Evolutionary conservation across 306 rosid genomes (phyloP).

Genomic region (Inga oerstediana): DNA sequence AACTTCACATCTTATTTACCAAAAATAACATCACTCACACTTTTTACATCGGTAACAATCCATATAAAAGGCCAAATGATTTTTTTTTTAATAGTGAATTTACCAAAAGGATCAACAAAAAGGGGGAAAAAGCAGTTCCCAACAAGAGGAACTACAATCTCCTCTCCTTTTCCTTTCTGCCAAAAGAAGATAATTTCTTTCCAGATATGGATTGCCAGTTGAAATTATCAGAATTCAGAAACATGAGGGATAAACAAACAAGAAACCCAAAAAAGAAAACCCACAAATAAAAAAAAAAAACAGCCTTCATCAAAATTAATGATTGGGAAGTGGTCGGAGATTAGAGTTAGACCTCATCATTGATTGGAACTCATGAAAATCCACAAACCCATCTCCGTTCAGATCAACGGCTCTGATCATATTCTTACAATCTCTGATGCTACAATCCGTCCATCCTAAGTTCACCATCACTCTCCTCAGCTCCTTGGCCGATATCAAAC

Average conservation of each 20-base stretch:
- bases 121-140: neutral
- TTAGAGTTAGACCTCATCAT: constrained; percentile 52
- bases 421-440: constrained; percentile 54
- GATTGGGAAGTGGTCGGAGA: constrained; percentile 7
- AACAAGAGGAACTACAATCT: neutral
- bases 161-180: neutral
- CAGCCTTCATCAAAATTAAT: constrained; percentile 1
- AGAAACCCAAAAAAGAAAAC: neutral
- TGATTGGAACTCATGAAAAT: constrained; percentile 66
- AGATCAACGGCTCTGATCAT: constrained; percentile 72
- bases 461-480: constrained; percentile 51
- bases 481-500: constrained; percentile 66
- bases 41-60: no score
- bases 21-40: no score
- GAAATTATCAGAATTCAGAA: neutral
- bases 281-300: no score
- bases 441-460: constrained; percentile 59
- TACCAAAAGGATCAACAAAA: neutral
- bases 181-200: neutral
- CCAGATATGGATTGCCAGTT: neutral
- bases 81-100: no score
- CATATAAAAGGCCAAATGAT: no score
- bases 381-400: constrained; percentile 75
- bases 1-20: no score
- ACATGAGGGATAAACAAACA: neutral